Evolutionary conservation across 2,329 filamentous ascomycete genomes (phyloP), one percentile per base, ranked within the genome.

Genomic region (Escovopsis weberi): DNA sequence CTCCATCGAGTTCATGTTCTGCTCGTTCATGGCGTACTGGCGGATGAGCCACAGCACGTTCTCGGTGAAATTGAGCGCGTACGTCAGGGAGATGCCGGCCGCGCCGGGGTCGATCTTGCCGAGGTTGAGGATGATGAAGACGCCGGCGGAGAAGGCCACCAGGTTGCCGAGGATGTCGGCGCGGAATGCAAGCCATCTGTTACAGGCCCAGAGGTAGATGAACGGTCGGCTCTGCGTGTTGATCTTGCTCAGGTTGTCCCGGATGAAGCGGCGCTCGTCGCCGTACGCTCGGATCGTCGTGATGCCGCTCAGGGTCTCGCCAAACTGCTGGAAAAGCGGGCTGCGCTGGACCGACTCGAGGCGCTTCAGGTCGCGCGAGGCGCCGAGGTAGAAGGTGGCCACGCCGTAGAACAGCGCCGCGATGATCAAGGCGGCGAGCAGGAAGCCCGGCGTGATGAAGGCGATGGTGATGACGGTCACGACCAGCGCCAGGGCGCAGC

Each of bases 1-100:
- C 64, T 98, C 91, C 39, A 96, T 88, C 3, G 89, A 89, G 64
- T 98, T 98, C 91, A 98, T 96, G 64, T 95, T 96, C 63, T 98
- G 91, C 64, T 98, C 91, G 55, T 96, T 95, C 57, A 85, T 78
- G 0, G 88, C 82, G 59, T 98, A 98, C 12, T 95, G 72, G 38
- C 91, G 81, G 28, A 98, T 88, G 43, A 96, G 79, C 91, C 91
- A 98, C 15, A 98, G 67, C 6, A 98, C 83, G 51, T 94, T 96
- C 60, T 98, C 91, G 0, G 88, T 94, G 55, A 98, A 98, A 1
- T 85, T 89, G 51, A 98, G 85, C 12, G 91, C 91, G 55, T 98
- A 98, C 40, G 86, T 94, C 54, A 98, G 69, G 5, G 91, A 94
- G 48, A 98, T 75, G 67, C 91, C 91, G 30, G 89, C 91, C 39